A percentile compares a stretch with the other conserved stretches of the same genome.
These are phyloP conservation scores for Talaromyces albobiverticillius DNA, from an alignment of 2,329 filamentous ascomycete species.

Conservation along the genomic window DNA sequence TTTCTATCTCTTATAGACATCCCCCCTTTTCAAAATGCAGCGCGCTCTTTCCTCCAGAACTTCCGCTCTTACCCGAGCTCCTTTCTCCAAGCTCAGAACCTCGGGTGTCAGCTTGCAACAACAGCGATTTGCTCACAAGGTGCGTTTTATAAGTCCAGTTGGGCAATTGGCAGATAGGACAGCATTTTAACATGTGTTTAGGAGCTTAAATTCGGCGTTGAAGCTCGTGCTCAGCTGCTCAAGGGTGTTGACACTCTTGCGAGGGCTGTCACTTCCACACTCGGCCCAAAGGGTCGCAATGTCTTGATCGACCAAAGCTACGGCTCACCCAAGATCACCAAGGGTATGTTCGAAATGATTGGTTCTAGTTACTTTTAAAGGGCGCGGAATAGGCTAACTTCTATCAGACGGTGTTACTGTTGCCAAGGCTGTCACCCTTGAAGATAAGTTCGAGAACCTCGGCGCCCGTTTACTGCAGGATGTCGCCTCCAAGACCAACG, in stretches of 20 bases:
- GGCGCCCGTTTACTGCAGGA: conserved; percentile 95
- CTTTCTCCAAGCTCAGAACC: conserved; percentile 62
- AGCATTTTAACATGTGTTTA: conserved; percentile 35
- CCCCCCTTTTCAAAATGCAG: conserved; percentile 74
- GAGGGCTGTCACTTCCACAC: conserved; percentile 90
- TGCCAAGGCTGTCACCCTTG: conserved; percentile 81
- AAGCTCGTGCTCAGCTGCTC: conserved; percentile 83
- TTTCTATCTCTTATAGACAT: conserved; percentile 8
- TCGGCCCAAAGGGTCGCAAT: conserved; percentile 97
- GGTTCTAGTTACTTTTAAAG: neutral
- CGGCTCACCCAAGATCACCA: conserved; percentile 98
- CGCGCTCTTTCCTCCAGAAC: conserved; percentile 85
- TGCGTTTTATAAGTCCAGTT: conserved; percentile 42
- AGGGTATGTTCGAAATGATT: conserved; percentile 61
- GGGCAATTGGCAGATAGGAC: conserved; percentile 17
- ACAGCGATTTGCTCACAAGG: conserved; percentile 97
- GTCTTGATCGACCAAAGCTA: conserved; percentile 98
- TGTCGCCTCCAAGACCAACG: conserved; percentile 98
- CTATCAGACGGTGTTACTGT: conserved; percentile 80
- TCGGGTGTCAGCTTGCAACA: conserved; percentile 73
- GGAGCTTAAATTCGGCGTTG: conserved; percentile 98
- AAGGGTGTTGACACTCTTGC: conserved; percentile 95
- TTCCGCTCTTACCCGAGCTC: conserved; percentile 69
- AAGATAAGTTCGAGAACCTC: conserved; percentile 99
- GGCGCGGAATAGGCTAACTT: conserved; percentile 19